A percentile compares a stretch with the other conserved stretches of the same genome.
These are phyloP conservation scores for Lactifluus rugatus DNA, from an alignment of 768 basidiomycete species.

Conservation along the genomic window DNA sequence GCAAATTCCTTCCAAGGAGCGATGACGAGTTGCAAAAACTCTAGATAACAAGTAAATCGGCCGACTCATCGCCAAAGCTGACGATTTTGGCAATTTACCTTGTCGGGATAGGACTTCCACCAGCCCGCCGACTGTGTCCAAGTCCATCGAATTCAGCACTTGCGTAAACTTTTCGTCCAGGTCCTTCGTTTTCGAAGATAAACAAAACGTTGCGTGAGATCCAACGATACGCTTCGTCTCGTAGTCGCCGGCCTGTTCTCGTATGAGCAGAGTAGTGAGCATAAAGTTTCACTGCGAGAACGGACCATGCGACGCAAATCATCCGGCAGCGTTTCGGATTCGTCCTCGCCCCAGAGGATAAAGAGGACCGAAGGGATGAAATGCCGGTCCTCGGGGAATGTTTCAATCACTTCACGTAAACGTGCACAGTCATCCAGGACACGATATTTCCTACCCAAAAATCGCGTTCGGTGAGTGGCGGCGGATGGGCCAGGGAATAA, in stretches of 20 bases:
- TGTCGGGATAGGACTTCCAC: slow-evolving; percentile 38
- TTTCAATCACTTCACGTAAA: slow-evolving; percentile 51
- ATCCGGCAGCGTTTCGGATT: slow-evolving; percentile 28
- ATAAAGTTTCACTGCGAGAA: neutral
- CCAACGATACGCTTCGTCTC: slow-evolving; percentile 34
- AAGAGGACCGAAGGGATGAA: slow-evolving; percentile 55
- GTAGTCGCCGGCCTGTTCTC: slow-evolving; percentile 39
- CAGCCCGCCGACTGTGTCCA: slow-evolving; percentile 52
- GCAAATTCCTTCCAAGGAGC: slow-evolving; percentile 15
- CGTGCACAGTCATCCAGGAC: slow-evolving; percentile 64
- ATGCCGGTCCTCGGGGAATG: slow-evolving; percentile 43
- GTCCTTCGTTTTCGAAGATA: slow-evolving; percentile 45
- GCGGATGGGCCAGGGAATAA: neutral
- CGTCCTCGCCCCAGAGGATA: slow-evolving; percentile 48
- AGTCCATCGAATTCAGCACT: slow-evolving; percentile 31
- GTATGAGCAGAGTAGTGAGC: neutral
- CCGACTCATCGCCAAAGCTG: neutral
- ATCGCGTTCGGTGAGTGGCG: neutral
- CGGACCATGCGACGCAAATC: slow-evolving; percentile 58
- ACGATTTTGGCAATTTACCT: slow-evolving; percentile 28
- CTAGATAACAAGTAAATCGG: neutral
- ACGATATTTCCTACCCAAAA: slow-evolving; percentile 48
- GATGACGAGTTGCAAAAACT: slow-evolving; percentile 6
- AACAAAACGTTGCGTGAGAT: slow-evolving; percentile 36
- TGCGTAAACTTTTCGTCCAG: slow-evolving; percentile 46